These are phyloP conservation scores for Neonectria faginata DNA, from an alignment of 2,329 filamentous ascomycete genomes.

Conservation along the genomic window DNA sequence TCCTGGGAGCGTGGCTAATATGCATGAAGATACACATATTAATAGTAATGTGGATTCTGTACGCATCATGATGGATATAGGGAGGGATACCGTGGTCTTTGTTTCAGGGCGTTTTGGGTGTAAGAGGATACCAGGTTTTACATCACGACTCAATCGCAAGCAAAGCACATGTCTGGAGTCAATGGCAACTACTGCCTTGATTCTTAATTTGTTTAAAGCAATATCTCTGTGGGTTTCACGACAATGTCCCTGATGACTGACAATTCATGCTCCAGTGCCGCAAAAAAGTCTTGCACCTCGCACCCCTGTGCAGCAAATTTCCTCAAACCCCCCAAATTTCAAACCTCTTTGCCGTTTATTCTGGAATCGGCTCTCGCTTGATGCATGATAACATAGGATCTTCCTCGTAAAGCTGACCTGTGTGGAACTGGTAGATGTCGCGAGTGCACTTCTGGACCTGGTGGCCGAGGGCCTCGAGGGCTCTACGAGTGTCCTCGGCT, in stretches of 20 bases:
- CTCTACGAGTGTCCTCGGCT: constrained; percentile 6
- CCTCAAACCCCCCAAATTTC: neutral
- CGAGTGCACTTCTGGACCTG: constrained; percentile 23
- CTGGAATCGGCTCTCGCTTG: constrained; percentile 12
- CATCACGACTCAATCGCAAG: constrained; percentile 39
- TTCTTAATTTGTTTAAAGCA: constrained; percentile 18
- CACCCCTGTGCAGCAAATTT: neutral
- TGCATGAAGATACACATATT: constrained; percentile 38
- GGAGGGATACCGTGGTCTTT: constrained; percentile 10
- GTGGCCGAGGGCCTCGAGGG: constrained; percentile 17
- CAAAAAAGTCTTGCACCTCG: neutral
- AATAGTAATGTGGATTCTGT: constrained; percentile 36
- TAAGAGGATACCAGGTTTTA: constrained; percentile 39
- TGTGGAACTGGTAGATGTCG: constrained; percentile 23
- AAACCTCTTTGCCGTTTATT: neutral
- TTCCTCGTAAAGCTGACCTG: constrained; percentile 15
- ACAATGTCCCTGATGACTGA: constrained; percentile 17
- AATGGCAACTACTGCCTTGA: constrained; percentile 12
- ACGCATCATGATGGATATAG: constrained; percentile 16
- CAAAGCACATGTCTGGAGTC: constrained; percentile 27
- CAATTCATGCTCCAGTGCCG: constrained; percentile 24
- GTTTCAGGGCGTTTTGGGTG: constrained; percentile 22
- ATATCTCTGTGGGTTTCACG: constrained; percentile 23
- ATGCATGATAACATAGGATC: constrained; percentile 13
- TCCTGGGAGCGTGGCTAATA: constrained; percentile 57